phyloP scores from a whole-genome alignment of 208 protist species.

The Phytomonas francai region DNA sequence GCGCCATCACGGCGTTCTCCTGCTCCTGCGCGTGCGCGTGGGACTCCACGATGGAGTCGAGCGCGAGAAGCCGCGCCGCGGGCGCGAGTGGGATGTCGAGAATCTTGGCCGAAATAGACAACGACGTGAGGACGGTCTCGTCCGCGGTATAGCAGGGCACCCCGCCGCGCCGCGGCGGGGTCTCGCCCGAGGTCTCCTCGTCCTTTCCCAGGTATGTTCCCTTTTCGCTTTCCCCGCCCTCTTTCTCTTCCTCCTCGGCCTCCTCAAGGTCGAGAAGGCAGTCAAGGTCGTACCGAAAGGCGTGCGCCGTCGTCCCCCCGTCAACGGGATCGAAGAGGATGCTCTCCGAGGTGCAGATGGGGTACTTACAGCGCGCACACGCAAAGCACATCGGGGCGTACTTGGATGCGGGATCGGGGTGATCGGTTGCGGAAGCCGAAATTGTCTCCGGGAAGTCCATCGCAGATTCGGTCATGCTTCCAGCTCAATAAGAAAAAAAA shows the following conservation, averaged over 20 bases:
- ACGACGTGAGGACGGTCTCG: constrained; percentile 39
- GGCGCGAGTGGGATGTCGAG: constrained; percentile 45
- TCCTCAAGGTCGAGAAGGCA: constrained; percentile 61
- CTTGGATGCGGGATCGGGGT: too few species aligned
- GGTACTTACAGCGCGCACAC: constrained; percentile 73
- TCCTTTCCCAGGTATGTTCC: too few species aligned
- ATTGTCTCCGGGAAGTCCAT: too few species aligned
- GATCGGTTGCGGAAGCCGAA: too few species aligned
- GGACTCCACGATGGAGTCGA: constrained; percentile 59
- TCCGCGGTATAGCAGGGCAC: constrained; percentile 80
- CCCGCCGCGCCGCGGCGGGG: too few species aligned
- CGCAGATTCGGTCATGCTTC: too few species aligned
- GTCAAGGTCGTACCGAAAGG: constrained; percentile 72
- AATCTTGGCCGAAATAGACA: constrained; percentile 49
- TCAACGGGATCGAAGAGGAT: constrained; percentile 29
- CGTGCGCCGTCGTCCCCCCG: constrained; percentile 39
- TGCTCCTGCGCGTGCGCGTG: constrained; percentile 15
- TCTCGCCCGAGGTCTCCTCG: too few species aligned
- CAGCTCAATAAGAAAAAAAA: constrained; percentile 10
- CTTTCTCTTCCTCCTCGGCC: too few species aligned
- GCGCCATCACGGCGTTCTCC: constrained; percentile 10
- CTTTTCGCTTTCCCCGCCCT: too few species aligned
- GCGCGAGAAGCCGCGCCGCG: constrained; percentile 35
- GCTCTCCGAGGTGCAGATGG: constrained; percentile 49
- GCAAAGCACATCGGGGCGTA: constrained; percentile 42